Base-by-base conservation (phyloP, 257 asterid species). In the Thymus mandschuricus region DNA sequence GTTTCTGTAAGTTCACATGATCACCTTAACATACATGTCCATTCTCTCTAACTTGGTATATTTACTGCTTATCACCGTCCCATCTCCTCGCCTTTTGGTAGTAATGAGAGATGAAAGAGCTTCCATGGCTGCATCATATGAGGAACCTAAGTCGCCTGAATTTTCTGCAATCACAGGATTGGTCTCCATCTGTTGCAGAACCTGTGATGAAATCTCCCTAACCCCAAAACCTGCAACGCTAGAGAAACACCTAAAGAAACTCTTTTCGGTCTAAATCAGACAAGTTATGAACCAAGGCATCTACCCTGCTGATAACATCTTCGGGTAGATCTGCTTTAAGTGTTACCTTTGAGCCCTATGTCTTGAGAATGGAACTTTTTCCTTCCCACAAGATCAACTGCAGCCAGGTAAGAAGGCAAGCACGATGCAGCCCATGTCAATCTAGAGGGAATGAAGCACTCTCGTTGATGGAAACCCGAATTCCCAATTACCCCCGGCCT, bases 61-160 rank as follows among this genome's bases (percentile, higher is more conserved):
- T 68, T 67, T 87, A 61, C 57, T 67, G 77, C 73, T 68, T 29
- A 55, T 49, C 6, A 60, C 46, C 30, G 88, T 70, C 71, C 55
- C 74, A 15, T 79, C 89, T 63, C 91, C 91, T 64, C 94, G 84
- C 48, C 78, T 84, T 76, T 87, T 80, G 74, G 85, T 56, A 44
- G 87, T 81, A 76, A 92, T 88, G 73, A 92, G 98, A 72, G 94
- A 89, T 3, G 98, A 92, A 78, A 92, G 96, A 56, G 96, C 89
- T 74, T 89, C 96, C 98, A 92, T 92, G 66, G 92, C 89, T 79
- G 82, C 58, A 52, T 92, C 96, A 81, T 89, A 92, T 6, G 87
- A 67, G 44, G 92, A 81, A 75, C 34, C 58, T 66, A 71, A 71
- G 11, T 72, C 55, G 21, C 75, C 63, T 48, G 72, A 61, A 75